phyloP scores from a whole-genome alignment of 129 eudicot genomes.

The Helianthus annuus region HanXRQr2.0-SUNRISE NC_035444.2:17026929-17027428 shows the following conservation, averaged over 20 bases:
- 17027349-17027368: too few relatives aligned
- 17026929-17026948: neutral
- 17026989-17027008: conserved; percentile 54
- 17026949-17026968: conserved; percentile 15
- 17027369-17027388: too few relatives aligned
- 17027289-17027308: conserved; percentile 85
- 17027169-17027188: too few relatives aligned
- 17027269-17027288: conserved; percentile 60
- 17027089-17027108: neutral
- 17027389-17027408: too few relatives aligned
- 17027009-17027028: conserved; percentile 63
- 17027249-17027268: conserved; percentile 94
- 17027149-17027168: too few relatives aligned
- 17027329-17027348: conserved; percentile 56
- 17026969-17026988: neutral
- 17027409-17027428: neutral
- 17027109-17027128: neutral
- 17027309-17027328: conserved; percentile 71
- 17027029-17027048: neutral
- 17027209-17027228: conserved; percentile 45
- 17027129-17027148: too few relatives aligned
- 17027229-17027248: conserved; percentile 72
- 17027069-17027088: neutral
- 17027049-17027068: neutral
- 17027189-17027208: conserved; percentile 61